Evolutionary conservation across 495 filamentous ascomycete species (phyloP).

Genomic region (Neurospora sp.): DNA sequence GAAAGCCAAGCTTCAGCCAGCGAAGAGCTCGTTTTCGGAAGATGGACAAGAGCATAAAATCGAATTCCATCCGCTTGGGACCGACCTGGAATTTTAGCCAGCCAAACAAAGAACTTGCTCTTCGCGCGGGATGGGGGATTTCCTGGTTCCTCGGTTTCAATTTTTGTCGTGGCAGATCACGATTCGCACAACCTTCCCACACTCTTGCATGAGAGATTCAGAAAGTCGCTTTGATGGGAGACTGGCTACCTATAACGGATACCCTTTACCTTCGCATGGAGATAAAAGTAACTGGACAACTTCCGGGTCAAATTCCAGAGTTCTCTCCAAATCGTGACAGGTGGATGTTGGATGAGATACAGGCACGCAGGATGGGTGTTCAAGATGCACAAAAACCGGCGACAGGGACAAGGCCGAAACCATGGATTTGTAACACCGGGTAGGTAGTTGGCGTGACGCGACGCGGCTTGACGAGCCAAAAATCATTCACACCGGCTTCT

Average conservation of each 20-base stretch:
- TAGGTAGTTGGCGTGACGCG: not conserved
- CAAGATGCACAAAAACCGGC: not conserved
- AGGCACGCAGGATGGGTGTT: not conserved
- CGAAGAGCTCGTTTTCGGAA: not conserved
- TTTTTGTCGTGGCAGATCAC: not conserved
- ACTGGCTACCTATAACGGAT: not conserved
- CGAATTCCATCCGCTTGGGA: not conserved
- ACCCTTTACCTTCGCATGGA: not conserved
- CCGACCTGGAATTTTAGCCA: not conserved
- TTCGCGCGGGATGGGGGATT: not conserved
- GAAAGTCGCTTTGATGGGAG: not conserved
- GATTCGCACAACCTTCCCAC: not conserved
- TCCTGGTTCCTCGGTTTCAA: not conserved
- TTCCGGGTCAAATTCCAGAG: not conserved
- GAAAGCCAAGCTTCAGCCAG: not conserved
- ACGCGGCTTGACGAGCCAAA: not conserved
- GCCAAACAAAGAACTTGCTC: not conserved
- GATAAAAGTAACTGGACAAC: not conserved
- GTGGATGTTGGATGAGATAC: not conserved
- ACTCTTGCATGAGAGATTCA: not conserved
- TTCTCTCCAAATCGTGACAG: not conserved
- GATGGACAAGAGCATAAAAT: not conserved
- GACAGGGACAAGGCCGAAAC: not conserved
- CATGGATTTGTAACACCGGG: not conserved
- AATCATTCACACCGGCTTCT: not conserved